These are phyloP conservation scores for Aspergillus melleus DNA, from an alignment of 2,329 filamentous ascomycete species.

Conservation along the genomic window DNA sequence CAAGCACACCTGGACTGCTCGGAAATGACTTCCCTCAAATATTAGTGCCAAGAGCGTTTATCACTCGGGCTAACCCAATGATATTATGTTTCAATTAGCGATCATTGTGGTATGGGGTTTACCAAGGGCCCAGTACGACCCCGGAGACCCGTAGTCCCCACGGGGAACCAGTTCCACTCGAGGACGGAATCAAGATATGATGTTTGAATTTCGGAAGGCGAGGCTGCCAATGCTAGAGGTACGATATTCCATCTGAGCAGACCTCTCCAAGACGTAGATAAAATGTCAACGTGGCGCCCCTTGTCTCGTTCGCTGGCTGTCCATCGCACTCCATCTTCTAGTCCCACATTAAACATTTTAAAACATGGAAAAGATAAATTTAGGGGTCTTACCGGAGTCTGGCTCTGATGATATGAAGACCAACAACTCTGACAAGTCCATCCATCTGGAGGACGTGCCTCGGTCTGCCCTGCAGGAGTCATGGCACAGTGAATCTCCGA, in stretches of 20 bases:
- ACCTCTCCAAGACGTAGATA: too few relatives aligned
- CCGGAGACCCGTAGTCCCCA: too few relatives aligned
- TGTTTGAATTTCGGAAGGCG: too few relatives aligned
- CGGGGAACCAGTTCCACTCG: too few relatives aligned
- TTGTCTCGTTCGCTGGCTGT: too few relatives aligned
- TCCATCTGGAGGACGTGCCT: constrained; percentile 17
- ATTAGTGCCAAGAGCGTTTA: constrained; percentile 7
- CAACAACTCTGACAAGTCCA: constrained; percentile 5
- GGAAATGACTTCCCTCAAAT: constrained; percentile 10
- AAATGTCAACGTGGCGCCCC: too few relatives aligned
- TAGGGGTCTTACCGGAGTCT: neutral
- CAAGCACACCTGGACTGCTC: neutral
- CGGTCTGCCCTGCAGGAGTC: neutral
- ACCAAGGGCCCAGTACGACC: too few relatives aligned
- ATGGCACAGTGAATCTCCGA: neutral
- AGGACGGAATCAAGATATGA: too few relatives aligned
- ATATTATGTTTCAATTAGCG: neutral
- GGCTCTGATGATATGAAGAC: neutral
- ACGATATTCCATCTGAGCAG: too few relatives aligned
- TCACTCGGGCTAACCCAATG: constrained; percentile 6
- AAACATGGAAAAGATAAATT: neutral
- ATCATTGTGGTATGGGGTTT: too few relatives aligned
- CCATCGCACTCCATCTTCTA: neutral
- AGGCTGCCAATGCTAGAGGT: too few relatives aligned
- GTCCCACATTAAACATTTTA: neutral